Percentiles rank a stretch among this genome's conserved stretches.
These are phyloP conservation scores for Plenodomus tracheiphilus DNA, from an alignment of 2,329 filamentous ascomycete genomes.

Conservation along the genomic window DNA sequence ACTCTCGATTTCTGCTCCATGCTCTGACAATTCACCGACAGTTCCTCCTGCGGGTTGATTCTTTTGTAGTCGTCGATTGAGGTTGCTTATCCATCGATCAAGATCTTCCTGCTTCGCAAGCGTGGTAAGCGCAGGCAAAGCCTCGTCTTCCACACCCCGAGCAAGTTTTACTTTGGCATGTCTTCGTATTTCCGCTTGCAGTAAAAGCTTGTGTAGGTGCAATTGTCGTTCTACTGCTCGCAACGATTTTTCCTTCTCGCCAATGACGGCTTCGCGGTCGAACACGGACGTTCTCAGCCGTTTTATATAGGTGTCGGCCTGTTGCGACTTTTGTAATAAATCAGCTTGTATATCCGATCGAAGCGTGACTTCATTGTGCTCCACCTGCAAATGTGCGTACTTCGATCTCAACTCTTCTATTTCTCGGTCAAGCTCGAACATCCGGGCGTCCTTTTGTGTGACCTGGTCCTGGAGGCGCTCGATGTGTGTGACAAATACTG, in stretches of 20 bases:
- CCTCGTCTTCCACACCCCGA: constrained; percentile 21
- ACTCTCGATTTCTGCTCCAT: constrained; percentile 24
- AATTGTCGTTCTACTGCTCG: constrained; percentile 40
- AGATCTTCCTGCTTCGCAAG: constrained; percentile 39
- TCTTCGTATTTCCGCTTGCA: constrained; percentile 47
- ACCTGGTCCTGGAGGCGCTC: constrained; percentile 40
- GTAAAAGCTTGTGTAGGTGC: constrained; percentile 45
- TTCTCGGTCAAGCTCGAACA: constrained; percentile 27
- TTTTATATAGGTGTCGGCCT: constrained; percentile 33
- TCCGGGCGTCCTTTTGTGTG: constrained; percentile 32
- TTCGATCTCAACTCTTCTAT: constrained; percentile 21
- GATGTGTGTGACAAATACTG: constrained; percentile 31
- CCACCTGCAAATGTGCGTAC: constrained; percentile 22
- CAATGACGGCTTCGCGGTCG: constrained; percentile 36
- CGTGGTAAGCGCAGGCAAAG: constrained; percentile 32
- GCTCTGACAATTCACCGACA: constrained; percentile 4
- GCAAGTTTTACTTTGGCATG: constrained; percentile 37
- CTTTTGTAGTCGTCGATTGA: constrained; percentile 38
- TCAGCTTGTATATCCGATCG: constrained; percentile 35
- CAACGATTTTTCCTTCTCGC: constrained; percentile 36
- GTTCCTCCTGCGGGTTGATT: constrained; percentile 14
- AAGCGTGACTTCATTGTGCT: constrained; percentile 26
- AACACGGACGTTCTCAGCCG: constrained; percentile 33
- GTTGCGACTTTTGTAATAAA: constrained; percentile 30
- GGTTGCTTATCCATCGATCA: constrained; percentile 40